A percentile compares a stretch with the other conserved stretches of the same genome.
Evolutionary conservation across 257 asterid genomes (phyloP).

Genomic region (Plectranthus barbatus): DNA sequence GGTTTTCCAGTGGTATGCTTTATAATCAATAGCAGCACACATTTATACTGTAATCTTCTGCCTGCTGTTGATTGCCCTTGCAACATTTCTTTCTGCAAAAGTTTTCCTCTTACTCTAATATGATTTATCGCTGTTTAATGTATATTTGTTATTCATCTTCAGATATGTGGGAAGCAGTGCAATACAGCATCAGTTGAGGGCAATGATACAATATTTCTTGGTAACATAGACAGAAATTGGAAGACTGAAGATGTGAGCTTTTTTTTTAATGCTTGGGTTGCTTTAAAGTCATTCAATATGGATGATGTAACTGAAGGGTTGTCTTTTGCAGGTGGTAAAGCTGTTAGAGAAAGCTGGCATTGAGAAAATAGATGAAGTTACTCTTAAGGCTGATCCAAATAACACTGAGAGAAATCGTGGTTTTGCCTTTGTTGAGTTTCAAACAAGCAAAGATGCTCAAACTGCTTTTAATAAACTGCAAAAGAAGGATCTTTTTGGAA

Average conservation of each 20-base stretch:
- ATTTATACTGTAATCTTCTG: neutral
- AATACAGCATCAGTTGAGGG: constrained; percentile 46
- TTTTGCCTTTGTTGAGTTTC: constrained; percentile 64
- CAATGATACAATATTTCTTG: constrained; percentile 54
- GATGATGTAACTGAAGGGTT: constrained; percentile 14
- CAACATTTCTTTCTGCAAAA: neutral
- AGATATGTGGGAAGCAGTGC: constrained; percentile 71
- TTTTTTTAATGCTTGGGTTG: constrained; percentile 9
- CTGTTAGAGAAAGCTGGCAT: constrained; percentile 46
- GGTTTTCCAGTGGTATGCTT: neutral
- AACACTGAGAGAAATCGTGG: constrained; percentile 56
- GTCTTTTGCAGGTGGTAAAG: constrained; percentile 36
- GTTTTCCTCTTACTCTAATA: neutral
- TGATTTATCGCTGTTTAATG: neutral
- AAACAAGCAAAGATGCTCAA: constrained; percentile 62
- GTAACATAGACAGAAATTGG: constrained; percentile 65
- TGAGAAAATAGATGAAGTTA: constrained; percentile 52
- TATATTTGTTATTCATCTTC: constrained; percentile 9
- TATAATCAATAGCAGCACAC: neutral
- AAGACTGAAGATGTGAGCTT: constrained; percentile 61
- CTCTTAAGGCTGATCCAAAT: constrained; percentile 43
- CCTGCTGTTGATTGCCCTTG: too few relatives aligned
- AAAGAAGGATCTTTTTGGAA: constrained; percentile 36
- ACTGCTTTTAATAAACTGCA: constrained; percentile 54
- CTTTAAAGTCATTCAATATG: constrained; percentile 2